These are phyloP conservation scores for Malus asiatica DNA, from an alignment of 306 rosid species.

Conservation along the genomic window DNA sequence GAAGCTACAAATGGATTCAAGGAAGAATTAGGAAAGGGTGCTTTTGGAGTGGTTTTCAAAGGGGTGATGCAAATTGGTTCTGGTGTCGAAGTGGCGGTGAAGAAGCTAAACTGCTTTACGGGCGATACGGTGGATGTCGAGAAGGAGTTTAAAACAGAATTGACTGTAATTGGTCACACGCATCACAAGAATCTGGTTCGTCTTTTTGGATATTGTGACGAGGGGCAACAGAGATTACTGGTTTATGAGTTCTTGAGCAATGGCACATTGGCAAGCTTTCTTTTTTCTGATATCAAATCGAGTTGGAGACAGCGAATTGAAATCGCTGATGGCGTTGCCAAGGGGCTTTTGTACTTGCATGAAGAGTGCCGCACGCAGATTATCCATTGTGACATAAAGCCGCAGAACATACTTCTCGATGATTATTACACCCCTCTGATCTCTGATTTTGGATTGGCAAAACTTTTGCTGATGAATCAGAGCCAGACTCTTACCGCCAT, in stretches of 20 bases:
- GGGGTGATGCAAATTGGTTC: neutral
- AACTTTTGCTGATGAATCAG: slow-evolving; percentile 17
- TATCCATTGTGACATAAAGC: slow-evolving; percentile 37
- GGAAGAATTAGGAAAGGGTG: slow-evolving; percentile 22
- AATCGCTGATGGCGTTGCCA: slow-evolving; percentile 9
- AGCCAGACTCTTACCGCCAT: slow-evolving; percentile 15
- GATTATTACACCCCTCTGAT: slow-evolving; percentile 6
- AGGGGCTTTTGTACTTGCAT: slow-evolving; percentile 24
- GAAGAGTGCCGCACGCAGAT: slow-evolving; percentile 25
- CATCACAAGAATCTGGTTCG: slow-evolving; percentile 23
- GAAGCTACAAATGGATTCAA: slow-evolving; percentile 27
- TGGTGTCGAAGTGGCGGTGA: slow-evolving; percentile 3
- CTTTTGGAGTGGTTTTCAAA: slow-evolving; percentile 24
- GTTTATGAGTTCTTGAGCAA: slow-evolving; percentile 22
- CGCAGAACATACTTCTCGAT: slow-evolving; percentile 30
- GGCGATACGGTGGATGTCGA: neutral
- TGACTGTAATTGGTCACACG: slow-evolving; percentile 10
- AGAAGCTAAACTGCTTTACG: neutral
- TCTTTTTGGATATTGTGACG: slow-evolving; percentile 17
- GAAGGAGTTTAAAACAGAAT: slow-evolving; percentile 19
- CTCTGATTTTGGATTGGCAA: slow-evolving; percentile 28
- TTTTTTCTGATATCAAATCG: slow-evolving; percentile 3
- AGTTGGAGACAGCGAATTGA: slow-evolving; percentile 12
- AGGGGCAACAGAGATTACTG: slow-evolving; percentile 2
- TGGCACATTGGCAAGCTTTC: slow-evolving; percentile 13